These are phyloP conservation scores for Hymenotorrendiella dingleyae DNA, from an alignment of 2,329 filamentous ascomycete species.

Conservation along the genomic window DNA sequence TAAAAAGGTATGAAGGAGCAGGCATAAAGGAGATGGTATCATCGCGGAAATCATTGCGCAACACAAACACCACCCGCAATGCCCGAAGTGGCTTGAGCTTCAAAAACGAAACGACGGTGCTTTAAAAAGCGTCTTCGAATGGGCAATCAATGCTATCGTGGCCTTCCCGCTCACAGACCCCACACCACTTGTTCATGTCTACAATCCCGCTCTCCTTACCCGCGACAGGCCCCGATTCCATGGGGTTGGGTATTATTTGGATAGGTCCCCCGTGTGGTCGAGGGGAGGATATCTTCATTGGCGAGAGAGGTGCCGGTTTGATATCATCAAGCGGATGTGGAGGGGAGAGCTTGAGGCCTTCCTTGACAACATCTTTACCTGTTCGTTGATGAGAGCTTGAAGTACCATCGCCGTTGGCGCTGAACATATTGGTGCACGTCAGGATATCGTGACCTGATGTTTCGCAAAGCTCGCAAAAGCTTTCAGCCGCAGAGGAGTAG, in stretches of 20 bases:
- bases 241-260: conserved; percentile 52
- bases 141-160: conserved; percentile 95
- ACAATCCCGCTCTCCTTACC: conserved; percentile 73
- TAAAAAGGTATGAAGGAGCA: too few relatives aligned
- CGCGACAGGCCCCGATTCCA: conserved; percentile 63
- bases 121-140: conserved; percentile 72
- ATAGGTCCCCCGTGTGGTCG: conserved; percentile 36
- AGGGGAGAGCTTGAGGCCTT: conserved; percentile 37
- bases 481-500: conserved; percentile 66
- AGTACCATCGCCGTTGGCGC: conserved; percentile 20
- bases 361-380: conserved; percentile 34
- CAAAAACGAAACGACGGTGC: too few relatives aligned
- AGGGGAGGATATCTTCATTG: conserved; percentile 39
- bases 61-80: too few relatives aligned
- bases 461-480: conserved; percentile 84
- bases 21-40: too few relatives aligned
- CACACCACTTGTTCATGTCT: conserved; percentile 91
- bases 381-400: conserved; percentile 21
- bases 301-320: conserved; percentile 50
- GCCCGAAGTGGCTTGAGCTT: too few relatives aligned
- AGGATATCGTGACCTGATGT: conserved; percentile 87
- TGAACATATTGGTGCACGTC: conserved; percentile 86
- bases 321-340: conserved; percentile 36
- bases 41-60: too few relatives aligned
- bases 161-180: conserved; percentile 89